Evolutionary conservation across 305 asterid genomes (phyloP).

Genomic region (Vinca major): DNA sequence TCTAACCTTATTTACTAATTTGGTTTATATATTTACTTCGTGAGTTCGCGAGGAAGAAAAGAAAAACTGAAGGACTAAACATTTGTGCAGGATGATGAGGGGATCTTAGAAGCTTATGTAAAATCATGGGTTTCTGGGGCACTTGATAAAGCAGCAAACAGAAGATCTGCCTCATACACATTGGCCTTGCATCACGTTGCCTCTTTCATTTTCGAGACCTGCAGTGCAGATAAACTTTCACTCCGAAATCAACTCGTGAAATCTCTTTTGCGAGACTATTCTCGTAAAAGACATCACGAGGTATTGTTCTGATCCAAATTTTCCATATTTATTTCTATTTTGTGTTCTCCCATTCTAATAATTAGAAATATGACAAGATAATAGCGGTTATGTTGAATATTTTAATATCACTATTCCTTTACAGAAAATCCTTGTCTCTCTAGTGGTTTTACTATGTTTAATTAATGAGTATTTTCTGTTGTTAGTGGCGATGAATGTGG

Average conservation of each 20-base stretch:
- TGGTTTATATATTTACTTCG: no score
- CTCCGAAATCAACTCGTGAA: conserved; percentile 62
- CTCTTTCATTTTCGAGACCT: conserved; percentile 46
- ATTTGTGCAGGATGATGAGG: conserved; percentile 61
- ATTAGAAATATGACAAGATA: neutral
- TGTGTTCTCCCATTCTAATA: neutral
- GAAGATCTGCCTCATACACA: conserved; percentile 50
- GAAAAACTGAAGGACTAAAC: neutral
- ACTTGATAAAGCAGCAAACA: conserved; percentile 65
- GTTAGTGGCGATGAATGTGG: no score
- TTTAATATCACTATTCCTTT: no score
- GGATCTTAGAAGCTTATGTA: conserved; percentile 63
- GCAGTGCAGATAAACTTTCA: conserved; percentile 24
- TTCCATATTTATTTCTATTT: neutral
- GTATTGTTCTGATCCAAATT: conserved; percentile 19
- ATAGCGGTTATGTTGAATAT: neutral
- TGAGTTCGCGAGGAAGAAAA: neutral
- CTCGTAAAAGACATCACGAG: conserved; percentile 65
- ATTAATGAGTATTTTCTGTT: no score
- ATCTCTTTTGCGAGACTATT: conserved; percentile 60
- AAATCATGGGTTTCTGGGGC: conserved; percentile 88
- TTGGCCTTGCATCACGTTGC: conserved; percentile 74
- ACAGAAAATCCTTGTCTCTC: no score
- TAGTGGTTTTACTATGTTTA: no score
- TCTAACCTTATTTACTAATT: no score